Evolutionary conservation across 2,329 filamentous ascomycete species (phyloP).

Genomic region (Lomentospora prolificans): DNA sequence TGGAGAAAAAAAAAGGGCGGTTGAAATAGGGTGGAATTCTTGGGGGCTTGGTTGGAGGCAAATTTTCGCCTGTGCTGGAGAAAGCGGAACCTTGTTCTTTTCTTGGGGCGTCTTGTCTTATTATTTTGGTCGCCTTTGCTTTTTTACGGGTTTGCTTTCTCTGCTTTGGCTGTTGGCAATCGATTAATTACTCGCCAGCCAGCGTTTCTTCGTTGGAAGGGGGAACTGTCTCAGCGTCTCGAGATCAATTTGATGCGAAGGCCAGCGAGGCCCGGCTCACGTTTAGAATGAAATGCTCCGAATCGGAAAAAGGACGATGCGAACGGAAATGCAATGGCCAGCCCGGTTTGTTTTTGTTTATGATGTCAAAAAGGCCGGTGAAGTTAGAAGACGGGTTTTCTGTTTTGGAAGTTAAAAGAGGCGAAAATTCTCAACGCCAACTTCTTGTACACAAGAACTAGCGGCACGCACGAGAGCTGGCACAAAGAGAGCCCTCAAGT

Average conservation of each 20-base stretch:
- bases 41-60: not conserved
- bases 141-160: not conserved
- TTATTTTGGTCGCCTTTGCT: not conserved
- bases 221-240: not conserved
- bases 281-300: too few relatives aligned
- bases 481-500: too few relatives aligned
- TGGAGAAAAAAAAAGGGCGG: not conserved
- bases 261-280: too few relatives aligned
- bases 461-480: not conserved
- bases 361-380: not conserved
- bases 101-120: not conserved
- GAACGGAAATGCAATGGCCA: too few relatives aligned
- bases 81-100: not conserved
- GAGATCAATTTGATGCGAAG: too few relatives aligned
- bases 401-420: not conserved
- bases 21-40: conserved; percentile 2
- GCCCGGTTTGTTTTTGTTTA: not conserved
- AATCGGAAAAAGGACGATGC: too few relatives aligned
- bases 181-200: not conserved
- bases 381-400: not conserved
- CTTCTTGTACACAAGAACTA: not conserved
- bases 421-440: not conserved
- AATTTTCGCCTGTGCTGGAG: conserved; percentile 1
- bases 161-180: not conserved
- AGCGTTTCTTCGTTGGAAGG: not conserved